Evolutionary conservation across 768 basidiomycete species (phyloP).

Genomic region (Leccinum uliginosum): DNA sequence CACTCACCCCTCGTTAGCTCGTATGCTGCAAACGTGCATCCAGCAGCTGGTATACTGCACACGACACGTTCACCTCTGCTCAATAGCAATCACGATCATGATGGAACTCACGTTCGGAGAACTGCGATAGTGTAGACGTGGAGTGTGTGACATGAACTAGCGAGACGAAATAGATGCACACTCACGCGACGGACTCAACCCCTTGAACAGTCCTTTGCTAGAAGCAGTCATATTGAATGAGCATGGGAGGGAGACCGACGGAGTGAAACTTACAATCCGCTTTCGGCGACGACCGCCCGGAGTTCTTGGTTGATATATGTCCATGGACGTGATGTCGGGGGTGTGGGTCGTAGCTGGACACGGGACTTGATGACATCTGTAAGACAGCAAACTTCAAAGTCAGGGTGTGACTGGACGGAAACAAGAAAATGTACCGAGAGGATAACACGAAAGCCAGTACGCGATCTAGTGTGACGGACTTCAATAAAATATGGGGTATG

Average conservation of each 20-base stretch:
- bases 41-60: conserved; percentile 83
- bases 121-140: conserved; percentile 34
- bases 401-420: background rate
- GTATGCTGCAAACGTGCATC: conserved; percentile 85
- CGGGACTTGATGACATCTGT: conserved; percentile 89
- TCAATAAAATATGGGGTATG: background rate
- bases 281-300: conserved; percentile 60
- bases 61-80: background rate
- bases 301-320: conserved; percentile 76
- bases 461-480: conserved; percentile 9
- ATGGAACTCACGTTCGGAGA: conserved; percentile 48
- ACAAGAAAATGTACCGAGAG: conserved; percentile 49
- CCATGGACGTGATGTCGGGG: conserved; percentile 69
- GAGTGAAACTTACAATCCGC: conserved; percentile 56
- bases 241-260: background rate
- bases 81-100: background rate
- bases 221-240: background rate
- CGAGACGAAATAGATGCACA: background rate
- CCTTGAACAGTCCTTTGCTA: conserved; percentile 63
- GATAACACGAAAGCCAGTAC: conserved; percentile 92
- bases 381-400: background rate
- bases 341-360: conserved; percentile 71
- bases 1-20: conserved; percentile 71
- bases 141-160: background rate
- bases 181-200: conserved; percentile 73